Evolutionary conservation across 768 basidiomycete genomes (phyloP).

Genomic region (Strobilomyces confusus): DNA sequence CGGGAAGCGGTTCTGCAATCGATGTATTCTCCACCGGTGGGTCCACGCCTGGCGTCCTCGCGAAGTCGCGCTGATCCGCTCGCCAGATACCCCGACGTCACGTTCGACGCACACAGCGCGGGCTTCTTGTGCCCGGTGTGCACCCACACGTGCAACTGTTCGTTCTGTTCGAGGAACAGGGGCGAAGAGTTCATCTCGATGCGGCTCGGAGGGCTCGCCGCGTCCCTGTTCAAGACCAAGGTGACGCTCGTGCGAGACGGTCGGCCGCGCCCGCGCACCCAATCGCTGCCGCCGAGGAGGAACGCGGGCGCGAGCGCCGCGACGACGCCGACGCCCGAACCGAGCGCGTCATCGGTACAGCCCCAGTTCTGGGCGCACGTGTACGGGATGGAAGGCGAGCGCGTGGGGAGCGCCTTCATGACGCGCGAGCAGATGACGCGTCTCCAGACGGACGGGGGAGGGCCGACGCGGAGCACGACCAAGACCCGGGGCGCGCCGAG

Average conservation of each 20-base stretch:
- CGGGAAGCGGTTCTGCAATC: conserved; percentile 33
- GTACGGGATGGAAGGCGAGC: conserved; percentile 29
- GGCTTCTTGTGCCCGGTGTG: conserved; percentile 45
- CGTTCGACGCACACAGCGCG: conserved; percentile 29
- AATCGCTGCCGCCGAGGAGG: not conserved
- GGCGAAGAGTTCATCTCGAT: conserved; percentile 44
- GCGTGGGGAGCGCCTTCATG: conserved; percentile 26
- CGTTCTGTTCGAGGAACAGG: conserved; percentile 38
- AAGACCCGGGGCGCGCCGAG: not conserved
- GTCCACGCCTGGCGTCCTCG: not conserved
- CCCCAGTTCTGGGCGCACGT: conserved; percentile 34
- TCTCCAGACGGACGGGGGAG: not conserved
- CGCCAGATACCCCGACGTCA: conserved; percentile 37
- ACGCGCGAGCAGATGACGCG: conserved; percentile 5
- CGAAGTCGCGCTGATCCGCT: not conserved
- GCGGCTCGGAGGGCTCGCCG: conserved; percentile 22
- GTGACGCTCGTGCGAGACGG: conserved; percentile 25
- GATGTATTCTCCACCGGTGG: conserved; percentile 34
- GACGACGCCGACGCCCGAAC: conserved; percentile 6
- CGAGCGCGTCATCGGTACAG: not conserved
- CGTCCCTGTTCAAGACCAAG: conserved; percentile 18
- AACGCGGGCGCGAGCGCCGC: not conserved
- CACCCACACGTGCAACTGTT: conserved; percentile 45
- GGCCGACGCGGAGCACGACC: not conserved
- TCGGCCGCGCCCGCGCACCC: not conserved